Evolutionary conservation across 2,329 filamentous ascomycete genomes (phyloP), one percentile per base, ranked within the genome.

Genomic region (Raffaelea ambrosiae): DNA sequence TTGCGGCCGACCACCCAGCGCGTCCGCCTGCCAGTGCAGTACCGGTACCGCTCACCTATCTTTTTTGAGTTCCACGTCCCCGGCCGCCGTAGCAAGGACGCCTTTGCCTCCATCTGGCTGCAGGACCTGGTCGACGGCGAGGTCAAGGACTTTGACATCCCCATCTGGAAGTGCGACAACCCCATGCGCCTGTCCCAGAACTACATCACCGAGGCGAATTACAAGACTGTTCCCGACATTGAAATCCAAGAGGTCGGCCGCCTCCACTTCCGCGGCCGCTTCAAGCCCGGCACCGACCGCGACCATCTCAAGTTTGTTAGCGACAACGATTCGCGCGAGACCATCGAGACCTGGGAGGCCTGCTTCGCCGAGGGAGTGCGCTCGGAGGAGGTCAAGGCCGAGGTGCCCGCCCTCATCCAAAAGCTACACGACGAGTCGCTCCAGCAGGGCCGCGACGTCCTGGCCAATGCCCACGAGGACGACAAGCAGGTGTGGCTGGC

Each of bases 281-380:
- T 97, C 71, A 94, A 93, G 54, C 83, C 90, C 0, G 91, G 91
- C 14, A 95, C 88, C 43, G 90, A 96, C 61, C 81, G 87, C 47
- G 85, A 88, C 18, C 93, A 97, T 61, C 77, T 87, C 54, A 74
- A 73, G 2, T 96, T 95, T 57, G 83, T 95, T 20, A 78, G 81
- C 43, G 87, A 94, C 63, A 95, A 95, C 58, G 83, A 95, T 61
- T 84, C 85, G 1, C 83, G 91, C 29, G 93, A 97, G 70, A 96
- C 90, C 0, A 95, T 88, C 54, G 91, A 97, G 67, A 86, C 85
- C 0, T 97, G 90, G 88, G 89, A 96, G 64, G 87, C 89, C 1
- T 96, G 91, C 62, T 79, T 85, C 38, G 81, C 88, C 0, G 90
- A 97, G 63, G 91, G 91, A 13, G 87, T 95, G 0, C 81, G 93